Percentiles rank a stretch among this genome's conserved stretches.
Conservation (phyloP, 768 basidiomycete species). For the Pseudohyphozyma bogoriensis region DNA sequence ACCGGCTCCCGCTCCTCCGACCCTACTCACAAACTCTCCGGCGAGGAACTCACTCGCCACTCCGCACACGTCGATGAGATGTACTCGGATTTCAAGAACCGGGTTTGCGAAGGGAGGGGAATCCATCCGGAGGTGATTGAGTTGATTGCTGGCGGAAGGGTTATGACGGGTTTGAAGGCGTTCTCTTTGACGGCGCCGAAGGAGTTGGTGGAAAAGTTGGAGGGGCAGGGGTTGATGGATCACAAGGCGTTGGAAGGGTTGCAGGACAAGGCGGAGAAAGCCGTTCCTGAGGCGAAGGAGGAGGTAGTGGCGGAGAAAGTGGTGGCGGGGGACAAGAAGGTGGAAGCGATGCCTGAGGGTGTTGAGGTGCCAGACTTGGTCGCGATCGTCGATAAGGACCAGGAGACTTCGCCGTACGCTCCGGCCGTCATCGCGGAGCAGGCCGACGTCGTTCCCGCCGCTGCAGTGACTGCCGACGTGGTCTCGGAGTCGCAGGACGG, state of each 20-base stretch:
- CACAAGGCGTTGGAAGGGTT: too few species aligned
- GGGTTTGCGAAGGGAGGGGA: constrained; percentile 29
- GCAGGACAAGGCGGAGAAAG: constrained; percentile 1
- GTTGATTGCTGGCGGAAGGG: constrained; percentile 32
- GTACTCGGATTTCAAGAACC: constrained; percentile 31
- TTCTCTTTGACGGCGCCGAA: constrained; percentile 25
- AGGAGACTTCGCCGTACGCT: constrained; percentile 23
- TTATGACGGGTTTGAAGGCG: constrained; percentile 29
- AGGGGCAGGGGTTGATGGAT: constrained; percentile 22
- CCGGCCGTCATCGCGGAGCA: not conserved
- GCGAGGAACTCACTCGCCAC: constrained; percentile 24
- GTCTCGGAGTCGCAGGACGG: not conserved
- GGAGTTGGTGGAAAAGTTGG: constrained; percentile 13
- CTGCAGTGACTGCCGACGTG: not conserved
- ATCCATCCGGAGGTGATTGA: constrained; percentile 29
- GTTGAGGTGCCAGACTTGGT: not conserved
- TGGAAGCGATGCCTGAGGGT: not conserved
- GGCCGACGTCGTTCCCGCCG: not conserved
- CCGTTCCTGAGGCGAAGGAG: constrained; percentile 1
- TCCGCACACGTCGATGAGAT: constrained; percentile 27
- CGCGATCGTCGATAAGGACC: constrained; percentile 1
- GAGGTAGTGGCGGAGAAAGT: not conserved
- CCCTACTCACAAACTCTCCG: constrained; percentile 18
- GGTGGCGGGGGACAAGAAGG: not conserved
- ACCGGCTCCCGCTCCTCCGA: constrained; percentile 27